These are phyloP conservation scores for Geranium incanum DNA, from an alignment of 441 rosid species.

Conservation along the genomic window DNA sequence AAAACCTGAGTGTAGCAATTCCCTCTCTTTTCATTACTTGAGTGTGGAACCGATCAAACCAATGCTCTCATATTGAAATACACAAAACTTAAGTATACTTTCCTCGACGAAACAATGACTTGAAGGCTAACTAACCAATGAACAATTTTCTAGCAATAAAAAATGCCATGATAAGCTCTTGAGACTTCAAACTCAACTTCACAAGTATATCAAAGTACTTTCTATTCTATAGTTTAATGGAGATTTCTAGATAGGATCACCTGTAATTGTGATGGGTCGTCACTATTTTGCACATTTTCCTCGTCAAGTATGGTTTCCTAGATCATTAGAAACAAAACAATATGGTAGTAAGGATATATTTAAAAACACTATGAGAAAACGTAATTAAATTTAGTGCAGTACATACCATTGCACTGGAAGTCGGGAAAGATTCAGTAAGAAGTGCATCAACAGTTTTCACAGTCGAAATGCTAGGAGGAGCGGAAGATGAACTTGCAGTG, in stretches of 20 bases:
- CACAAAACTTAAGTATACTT: background rate
- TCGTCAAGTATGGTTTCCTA: conserved; percentile 40
- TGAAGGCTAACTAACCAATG: background rate
- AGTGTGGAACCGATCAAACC: background rate
- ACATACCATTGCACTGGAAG: conserved; percentile 30
- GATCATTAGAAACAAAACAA: conserved; percentile 23
- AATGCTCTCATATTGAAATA: background rate
- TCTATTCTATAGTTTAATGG: conserved; percentile 10
- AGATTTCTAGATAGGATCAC: conserved; percentile 27
- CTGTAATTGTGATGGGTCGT: conserved; percentile 44
- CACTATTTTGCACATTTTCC: conserved; percentile 30
- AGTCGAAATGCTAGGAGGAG: conserved; percentile 46
- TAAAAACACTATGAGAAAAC: background rate
- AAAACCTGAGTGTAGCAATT: background rate
- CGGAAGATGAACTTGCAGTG: conserved; percentile 79
- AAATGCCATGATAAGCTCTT: background rate
- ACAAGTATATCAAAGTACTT: conserved; percentile 6
- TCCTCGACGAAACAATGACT: background rate
- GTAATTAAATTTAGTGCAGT: background rate
- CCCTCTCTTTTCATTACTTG: background rate
- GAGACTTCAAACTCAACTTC: conserved; percentile 9
- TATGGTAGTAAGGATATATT: conserved; percentile 7
- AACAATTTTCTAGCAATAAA: background rate
- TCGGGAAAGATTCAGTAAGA: conserved; percentile 56
- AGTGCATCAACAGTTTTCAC: conserved; percentile 58